These are phyloP conservation scores for Triticum dicoccoides DNA, from an alignment of 176 grass and related monocot species.

Conservation along the genomic window DNA sequence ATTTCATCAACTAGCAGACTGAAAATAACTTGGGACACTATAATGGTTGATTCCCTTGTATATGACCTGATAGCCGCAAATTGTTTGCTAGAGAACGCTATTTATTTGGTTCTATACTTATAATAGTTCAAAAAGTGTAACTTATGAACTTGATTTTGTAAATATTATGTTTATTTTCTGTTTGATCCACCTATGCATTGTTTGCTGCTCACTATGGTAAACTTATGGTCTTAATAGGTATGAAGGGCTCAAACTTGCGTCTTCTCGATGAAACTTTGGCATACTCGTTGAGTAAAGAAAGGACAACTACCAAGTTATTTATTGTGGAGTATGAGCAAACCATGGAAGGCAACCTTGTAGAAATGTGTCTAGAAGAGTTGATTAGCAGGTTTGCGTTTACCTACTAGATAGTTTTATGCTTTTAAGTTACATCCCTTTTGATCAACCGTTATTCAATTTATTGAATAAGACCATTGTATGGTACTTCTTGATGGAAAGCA, in stretches of 20 bases:
- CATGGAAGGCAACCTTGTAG: slow-evolving; percentile 7
- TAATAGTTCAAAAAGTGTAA: neutral
- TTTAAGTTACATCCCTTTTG: neutral
- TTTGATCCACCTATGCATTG: neutral
- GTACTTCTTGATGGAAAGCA: slow-evolving; percentile 2
- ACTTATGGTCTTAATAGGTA: slow-evolving; percentile 28
- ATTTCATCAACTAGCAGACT: neutral
- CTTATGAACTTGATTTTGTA: neutral
- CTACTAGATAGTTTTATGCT: neutral
- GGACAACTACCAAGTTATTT: slow-evolving; percentile 40
- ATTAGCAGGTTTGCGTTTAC: slow-evolving; percentile 39
- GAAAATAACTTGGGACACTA: neutral
- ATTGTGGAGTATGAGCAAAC: slow-evolving; percentile 41
- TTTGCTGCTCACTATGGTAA: neutral
- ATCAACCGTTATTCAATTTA: neutral
- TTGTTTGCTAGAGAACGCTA: neutral
- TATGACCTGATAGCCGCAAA: neutral
- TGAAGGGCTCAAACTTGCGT: slow-evolving; percentile 27
- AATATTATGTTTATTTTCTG: neutral
- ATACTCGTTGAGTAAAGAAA: slow-evolving; percentile 51
- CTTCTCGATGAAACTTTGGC: slow-evolving; percentile 37
- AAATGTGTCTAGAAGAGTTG: slow-evolving; percentile 38
- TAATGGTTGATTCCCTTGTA: slow-evolving; percentile 1
- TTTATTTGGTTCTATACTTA: neutral
- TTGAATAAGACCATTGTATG: neutral